Conservation (phyloP, 202 grass and related monocot species). For the Elaeis oleifera region DNA sequence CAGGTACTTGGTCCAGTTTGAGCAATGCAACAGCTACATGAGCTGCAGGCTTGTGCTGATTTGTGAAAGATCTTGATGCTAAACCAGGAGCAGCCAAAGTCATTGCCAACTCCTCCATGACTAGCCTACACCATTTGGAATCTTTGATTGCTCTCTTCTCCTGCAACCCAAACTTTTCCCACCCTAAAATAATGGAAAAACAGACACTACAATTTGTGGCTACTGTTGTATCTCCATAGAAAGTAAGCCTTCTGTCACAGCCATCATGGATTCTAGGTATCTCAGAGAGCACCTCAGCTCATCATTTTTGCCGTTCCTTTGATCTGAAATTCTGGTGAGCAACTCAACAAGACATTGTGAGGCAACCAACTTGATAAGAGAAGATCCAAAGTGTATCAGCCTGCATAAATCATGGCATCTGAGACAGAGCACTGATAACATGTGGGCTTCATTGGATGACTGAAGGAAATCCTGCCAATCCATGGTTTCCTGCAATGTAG, state of each 20-base stretch:
- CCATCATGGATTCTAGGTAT: constrained; percentile 75
- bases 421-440: constrained; percentile 57
- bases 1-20: constrained; percentile 52
- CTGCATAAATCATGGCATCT: constrained; percentile 79
- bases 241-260: constrained; percentile 73
- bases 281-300: constrained; percentile 60
- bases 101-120: constrained; percentile 80
- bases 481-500: constrained; percentile 44
- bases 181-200: constrained; percentile 60
- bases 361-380: constrained; percentile 66
- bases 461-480: constrained; percentile 84
- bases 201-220: constrained; percentile 60
- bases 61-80: constrained; percentile 61
- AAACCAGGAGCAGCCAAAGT: constrained; percentile 79
- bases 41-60: constrained; percentile 58
- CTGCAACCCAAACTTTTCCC: constrained; percentile 49
- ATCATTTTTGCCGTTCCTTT: constrained; percentile 31
- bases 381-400: constrained; percentile 62
- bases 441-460: constrained; percentile 35
- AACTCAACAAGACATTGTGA: constrained; percentile 81
- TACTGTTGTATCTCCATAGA: constrained; percentile 54
- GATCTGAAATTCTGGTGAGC: constrained; percentile 58
- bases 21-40: constrained; percentile 58
- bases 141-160: constrained; percentile 49
- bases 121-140: constrained; percentile 74